Conservation (phyloP, 192 early-diverging fungal genomes). For the Coemansia sp. region DNA sequence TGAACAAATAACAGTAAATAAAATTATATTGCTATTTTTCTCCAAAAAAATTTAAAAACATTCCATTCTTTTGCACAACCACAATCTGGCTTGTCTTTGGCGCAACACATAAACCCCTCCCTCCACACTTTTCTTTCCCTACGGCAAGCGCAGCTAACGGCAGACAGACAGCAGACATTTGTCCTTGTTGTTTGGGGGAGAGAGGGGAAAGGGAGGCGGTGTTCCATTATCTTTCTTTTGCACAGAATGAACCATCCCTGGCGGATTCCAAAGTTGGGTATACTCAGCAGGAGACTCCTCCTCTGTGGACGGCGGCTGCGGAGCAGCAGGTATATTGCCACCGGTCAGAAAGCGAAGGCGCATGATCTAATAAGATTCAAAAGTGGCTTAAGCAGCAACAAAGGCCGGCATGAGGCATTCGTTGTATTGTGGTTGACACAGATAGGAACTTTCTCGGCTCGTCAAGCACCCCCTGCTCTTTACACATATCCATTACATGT, state of each 20-base stretch:
- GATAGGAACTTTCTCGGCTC: too few species aligned
- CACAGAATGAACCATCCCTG: neutral
- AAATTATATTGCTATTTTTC: neutral
- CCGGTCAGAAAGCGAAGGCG: too few species aligned
- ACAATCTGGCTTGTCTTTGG: neutral
- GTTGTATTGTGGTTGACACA: too few species aligned
- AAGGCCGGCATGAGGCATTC: neutral
- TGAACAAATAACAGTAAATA: neutral
- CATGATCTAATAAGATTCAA: neutral
- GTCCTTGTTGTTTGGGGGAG: neutral
- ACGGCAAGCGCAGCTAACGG: neutral
- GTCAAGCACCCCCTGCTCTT: neutral
- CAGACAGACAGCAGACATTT: neutral
- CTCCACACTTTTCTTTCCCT: neutral
- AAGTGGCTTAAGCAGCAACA: neutral
- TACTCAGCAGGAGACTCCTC: neutral
- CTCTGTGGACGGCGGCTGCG: neutral
- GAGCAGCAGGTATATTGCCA: neutral
- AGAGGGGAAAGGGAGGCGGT: too few species aligned
- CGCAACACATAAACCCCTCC: neutral
- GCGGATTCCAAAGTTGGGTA: neutral
- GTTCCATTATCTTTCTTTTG: neutral
- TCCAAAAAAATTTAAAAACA: slow-evolving; percentile 8
- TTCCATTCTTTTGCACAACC: neutral
- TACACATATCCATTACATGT: neutral